Base-by-base conservation (phyloP, 331 rosid species). In the Acacia pycnantha region DNA sequence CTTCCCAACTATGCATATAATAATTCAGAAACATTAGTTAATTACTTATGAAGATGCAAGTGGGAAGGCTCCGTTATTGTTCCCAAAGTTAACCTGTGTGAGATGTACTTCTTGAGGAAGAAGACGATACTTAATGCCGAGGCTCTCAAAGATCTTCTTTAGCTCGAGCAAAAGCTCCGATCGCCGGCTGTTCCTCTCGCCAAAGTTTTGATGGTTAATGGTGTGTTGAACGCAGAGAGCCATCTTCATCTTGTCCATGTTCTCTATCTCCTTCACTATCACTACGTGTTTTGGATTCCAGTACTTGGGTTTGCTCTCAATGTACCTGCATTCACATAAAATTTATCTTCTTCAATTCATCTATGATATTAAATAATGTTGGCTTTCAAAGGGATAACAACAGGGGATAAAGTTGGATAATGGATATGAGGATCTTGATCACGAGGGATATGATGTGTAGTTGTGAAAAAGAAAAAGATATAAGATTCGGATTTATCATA, bases 231-330 rank as follows among this genome's bases (percentile, higher is more conserved):
- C 90, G 43, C 80, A 82, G 11, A 90, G 40, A 12, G 71, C 43
- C 91, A 90, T 90, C 65, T 82, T 87, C 89, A 90, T 64, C 81
- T 84, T 86, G 86, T 90, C 86, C 80, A 90, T 66, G 70, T 90
- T 84, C 84, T 84, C 91, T 35, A 90, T 90, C 80, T 87, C 93
- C 78, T 87, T 87, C 77, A 90, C 86, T 15, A 84, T 33, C 74
- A 90, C 86, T 1, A 76, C 8, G 62, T 90, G 93, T 31, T 90
- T 90, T 11, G 90, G 86, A 66, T 48, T 84, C 93, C 93, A 90
- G 50, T 85, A 77, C 83, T 90, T 90, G 11, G 93, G 86, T 76
- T 90, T 90, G 74, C 90, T 88, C 70, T 90, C 93, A 3, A 87
- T 78, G 64, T 87, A 90, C 70, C 91, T 90, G 82, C 80, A 76